Evolutionary conservation across 2,329 filamentous ascomycete genomes (phyloP).

Genomic region (Grosmannia huntii): DNA sequence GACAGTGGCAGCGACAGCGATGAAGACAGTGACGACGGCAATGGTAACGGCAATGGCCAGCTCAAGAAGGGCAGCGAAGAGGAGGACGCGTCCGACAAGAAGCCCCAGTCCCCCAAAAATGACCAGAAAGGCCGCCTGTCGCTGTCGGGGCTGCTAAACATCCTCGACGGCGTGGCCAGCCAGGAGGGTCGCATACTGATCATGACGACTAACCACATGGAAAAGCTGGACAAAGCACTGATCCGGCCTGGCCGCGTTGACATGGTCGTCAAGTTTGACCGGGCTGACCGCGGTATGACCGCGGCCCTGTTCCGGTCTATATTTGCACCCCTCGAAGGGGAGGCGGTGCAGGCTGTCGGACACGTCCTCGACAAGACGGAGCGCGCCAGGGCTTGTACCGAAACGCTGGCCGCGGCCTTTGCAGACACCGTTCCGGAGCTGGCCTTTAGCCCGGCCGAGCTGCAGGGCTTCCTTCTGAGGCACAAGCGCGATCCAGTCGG

Average conservation of each 20-base stretch:
- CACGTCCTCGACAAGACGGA: neutral
- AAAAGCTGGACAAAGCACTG: conserved; percentile 48
- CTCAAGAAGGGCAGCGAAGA: neutral
- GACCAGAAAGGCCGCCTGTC: conserved; percentile 33
- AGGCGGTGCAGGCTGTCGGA: neutral
- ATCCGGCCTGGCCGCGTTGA: conserved; percentile 51
- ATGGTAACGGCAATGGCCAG: conserved; percentile 4
- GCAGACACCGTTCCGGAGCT: conserved; percentile 35
- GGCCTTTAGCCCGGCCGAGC: conserved; percentile 47
- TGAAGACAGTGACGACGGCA: conserved; percentile 4
- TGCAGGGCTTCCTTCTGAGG: conserved; percentile 45
- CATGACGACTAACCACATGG: conserved; percentile 53
- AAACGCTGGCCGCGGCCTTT: conserved; percentile 34
- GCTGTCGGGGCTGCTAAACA: conserved; percentile 66
- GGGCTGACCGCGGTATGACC: conserved; percentile 39
- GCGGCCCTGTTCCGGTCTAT: conserved; percentile 45
- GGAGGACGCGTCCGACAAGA: neutral
- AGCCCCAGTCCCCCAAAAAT: neutral
- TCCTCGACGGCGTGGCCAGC: conserved; percentile 60
- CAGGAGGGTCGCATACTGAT: conserved; percentile 51
- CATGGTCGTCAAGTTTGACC: conserved; percentile 43
- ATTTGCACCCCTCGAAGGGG: conserved; percentile 38
- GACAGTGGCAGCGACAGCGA: conserved; percentile 6
- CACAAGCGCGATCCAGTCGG: conserved; percentile 38
- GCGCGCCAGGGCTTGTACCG: conserved; percentile 17